Base-by-base conservation (phyloP, 106 monocot species). In the Dactylorhiza incarnata region DNA sequence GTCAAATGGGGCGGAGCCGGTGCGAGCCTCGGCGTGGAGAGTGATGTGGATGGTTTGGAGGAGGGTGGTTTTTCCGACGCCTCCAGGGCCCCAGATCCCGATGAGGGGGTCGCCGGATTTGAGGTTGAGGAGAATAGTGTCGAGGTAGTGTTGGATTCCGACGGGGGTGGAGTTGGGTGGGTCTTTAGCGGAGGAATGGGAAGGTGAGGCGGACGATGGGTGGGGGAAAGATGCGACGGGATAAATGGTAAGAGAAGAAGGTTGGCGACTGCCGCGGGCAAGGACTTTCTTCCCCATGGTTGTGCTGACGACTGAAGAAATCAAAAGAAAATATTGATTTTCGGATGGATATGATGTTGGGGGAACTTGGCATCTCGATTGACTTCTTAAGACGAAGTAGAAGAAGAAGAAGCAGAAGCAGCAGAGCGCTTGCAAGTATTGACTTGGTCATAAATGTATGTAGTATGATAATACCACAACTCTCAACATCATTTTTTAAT, bases 31-130 rank as follows among this genome's bases (percentile, higher is more conserved):
- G 5, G 51, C 45, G 29, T 45, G 26, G 6, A 70, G 20, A 3
- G 14, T 3, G 17, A 26, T 74, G 17, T 62, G 16, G 49, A 78
- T 17, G 25, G 6, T 16, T 11, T 43, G 20, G 7, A 80, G 24
- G 4, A 80, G 73, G 8, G 48, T 49, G 61, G 79, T 73, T 19
- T 80, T 80, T 5, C 79, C 79, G 9, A 80, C 63, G 12, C 79
- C 79, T 4, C 79, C 79, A 48, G 65, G 61, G 15, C 79, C 79
- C 72, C 73, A 74, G 9, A 80, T 65, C 13, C 73, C 79, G 61
- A 80, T 74, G 17, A 80, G 15, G n/a, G 58, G n/a, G n/a, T 59
- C 59, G 14, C 59, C 59, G 59, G 15, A 16, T 16, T 59, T 59
- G 59, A 59, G 59, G 59, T 17, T 59, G 59, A 6, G 16, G 4